phyloP scores from a whole-genome alignment of 352 stramenopile species.

The Phytophthora colocasiae region DNA sequence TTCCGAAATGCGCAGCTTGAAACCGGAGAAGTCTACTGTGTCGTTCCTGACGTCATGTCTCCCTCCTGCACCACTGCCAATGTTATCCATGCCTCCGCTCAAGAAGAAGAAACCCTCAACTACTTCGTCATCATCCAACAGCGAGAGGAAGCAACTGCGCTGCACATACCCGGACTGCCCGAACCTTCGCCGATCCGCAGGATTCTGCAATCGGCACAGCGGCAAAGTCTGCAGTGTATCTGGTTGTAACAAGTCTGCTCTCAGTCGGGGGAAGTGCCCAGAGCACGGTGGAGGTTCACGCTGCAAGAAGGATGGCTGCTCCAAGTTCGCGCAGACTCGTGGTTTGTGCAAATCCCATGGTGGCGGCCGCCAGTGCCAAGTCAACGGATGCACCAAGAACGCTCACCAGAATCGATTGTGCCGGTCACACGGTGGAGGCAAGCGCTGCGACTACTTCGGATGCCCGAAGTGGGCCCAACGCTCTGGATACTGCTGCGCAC shows the following conservation, averaged over 20 bases:
- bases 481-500: constrained; percentile 84
- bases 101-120: constrained; percentile 71
- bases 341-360: constrained; percentile 89
- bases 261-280: constrained; percentile 85
- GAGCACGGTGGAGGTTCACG: constrained; percentile 86
- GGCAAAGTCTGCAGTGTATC: constrained; percentile 78
- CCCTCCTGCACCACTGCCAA: constrained; percentile 63
- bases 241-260: constrained; percentile 76
- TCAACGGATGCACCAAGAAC: constrained; percentile 83
- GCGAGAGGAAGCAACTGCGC: constrained; percentile 71
- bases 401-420: constrained; percentile 87
- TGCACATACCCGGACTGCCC: constrained; percentile 82
- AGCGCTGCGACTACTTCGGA: constrained; percentile 78
- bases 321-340: constrained; percentile 85
- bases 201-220: constrained; percentile 86
- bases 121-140: constrained; percentile 14
- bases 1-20: constrained; percentile 34
- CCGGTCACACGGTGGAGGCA: constrained; percentile 82
- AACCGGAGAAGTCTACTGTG: constrained; percentile 35
- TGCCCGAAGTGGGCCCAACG: constrained; percentile 89
- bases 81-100: constrained; percentile 76
- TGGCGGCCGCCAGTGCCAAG: constrained; percentile 77
- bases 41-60: constrained; percentile 64
- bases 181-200: constrained; percentile 76
- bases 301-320: constrained; percentile 84